A percentile compares a stretch with the other conserved stretches of the same genome.
Evolutionary conservation across 2,329 filamentous ascomycete genomes (phyloP).

Genomic region (Lachnellula subtilissima): DNA sequence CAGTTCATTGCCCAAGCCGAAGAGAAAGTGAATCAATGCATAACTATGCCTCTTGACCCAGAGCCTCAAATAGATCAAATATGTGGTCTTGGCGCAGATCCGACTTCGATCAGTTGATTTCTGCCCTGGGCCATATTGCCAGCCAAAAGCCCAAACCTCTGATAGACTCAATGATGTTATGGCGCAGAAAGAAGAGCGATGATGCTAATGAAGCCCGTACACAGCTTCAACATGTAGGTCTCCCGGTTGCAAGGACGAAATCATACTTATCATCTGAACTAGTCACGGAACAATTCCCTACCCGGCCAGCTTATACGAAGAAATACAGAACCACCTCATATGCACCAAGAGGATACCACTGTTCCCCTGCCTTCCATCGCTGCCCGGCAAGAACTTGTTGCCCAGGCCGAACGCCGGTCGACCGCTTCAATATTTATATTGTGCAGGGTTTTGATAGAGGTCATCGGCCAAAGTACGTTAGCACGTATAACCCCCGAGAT

Average conservation of each 20-base stretch:
- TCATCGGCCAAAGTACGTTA: conserved; percentile 84
- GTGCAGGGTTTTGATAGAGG: conserved; percentile 87
- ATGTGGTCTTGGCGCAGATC: conserved; percentile 84
- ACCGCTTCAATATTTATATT: conserved; percentile 95
- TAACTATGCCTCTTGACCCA: conserved; percentile 71
- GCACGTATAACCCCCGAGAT: conserved; percentile 81
- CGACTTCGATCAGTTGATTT: conserved; percentile 86
- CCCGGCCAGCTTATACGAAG: conserved; percentile 51
- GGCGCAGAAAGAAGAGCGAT: conserved; percentile 95
- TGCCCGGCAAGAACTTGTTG: conserved; percentile 62
- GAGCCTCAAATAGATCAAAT: conserved; percentile 83
- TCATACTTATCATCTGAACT: conserved; percentile 1
- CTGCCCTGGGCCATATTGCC: conserved; percentile 88
- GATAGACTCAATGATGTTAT: conserved; percentile 97
- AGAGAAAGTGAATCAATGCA: conserved; percentile 86
- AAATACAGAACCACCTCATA: conserved; percentile 62
- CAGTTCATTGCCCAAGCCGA: conserved; percentile 95
- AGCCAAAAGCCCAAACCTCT: conserved; percentile 89
- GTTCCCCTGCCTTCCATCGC: conserved; percentile 32
- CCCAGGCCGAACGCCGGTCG: conserved; percentile 80
- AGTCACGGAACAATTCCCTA: conserved; percentile 21
- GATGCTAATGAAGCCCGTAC: conserved; percentile 65
- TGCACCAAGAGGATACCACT: conserved; percentile 16
- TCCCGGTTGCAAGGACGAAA: neutral
- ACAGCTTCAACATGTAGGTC: conserved; percentile 48